phyloP scores from a whole-genome alignment of 257 asterid species.

The Oldenlandia corymbosa region DNA sequence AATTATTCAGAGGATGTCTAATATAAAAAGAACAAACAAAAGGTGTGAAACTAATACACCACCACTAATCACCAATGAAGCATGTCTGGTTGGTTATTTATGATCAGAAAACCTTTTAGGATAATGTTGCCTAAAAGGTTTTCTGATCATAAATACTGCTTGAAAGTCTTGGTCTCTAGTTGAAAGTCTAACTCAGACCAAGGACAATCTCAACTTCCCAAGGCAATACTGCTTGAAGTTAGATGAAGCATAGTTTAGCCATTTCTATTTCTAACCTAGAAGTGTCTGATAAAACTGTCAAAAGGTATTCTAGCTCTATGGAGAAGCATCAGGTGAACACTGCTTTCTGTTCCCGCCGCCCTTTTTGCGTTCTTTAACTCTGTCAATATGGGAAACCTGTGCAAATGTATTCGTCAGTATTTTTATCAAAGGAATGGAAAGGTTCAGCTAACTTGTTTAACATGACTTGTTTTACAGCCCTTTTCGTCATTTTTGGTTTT shows the following conservation, averaged over 20 bases:
- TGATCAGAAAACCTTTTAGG: slow-evolving; percentile 76
- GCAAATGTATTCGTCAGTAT: slow-evolving; percentile 11
- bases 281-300: neutral
- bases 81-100: slow-evolving; percentile 99
- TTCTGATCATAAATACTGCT: slow-evolving; percentile 69
- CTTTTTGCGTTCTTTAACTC: slow-evolving; percentile 30
- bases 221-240: slow-evolving; percentile 47
- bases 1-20: too few species aligned
- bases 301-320: neutral
- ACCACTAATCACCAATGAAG: too few species aligned
- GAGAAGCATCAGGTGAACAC: neutral
- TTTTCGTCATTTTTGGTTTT: slow-evolving; percentile 39
- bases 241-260: neutral
- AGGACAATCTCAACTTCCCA: slow-evolving; percentile 75
- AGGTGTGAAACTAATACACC: too few species aligned
- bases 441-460: neutral
- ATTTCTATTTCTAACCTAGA: slow-evolving; percentile 2
- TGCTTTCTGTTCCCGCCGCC: slow-evolving; percentile 15
- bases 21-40: too few species aligned
- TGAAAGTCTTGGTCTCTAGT: slow-evolving; percentile 81
- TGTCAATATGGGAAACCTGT: slow-evolving; percentile 68
- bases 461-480: slow-evolving; percentile 66
- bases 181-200: slow-evolving; percentile 95
- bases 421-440: neutral
- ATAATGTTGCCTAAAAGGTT: slow-evolving; percentile 53